Base-by-base conservation (phyloP, 495 filamentous ascomycete genomes). In the Aspergillus cristatus region DNA sequence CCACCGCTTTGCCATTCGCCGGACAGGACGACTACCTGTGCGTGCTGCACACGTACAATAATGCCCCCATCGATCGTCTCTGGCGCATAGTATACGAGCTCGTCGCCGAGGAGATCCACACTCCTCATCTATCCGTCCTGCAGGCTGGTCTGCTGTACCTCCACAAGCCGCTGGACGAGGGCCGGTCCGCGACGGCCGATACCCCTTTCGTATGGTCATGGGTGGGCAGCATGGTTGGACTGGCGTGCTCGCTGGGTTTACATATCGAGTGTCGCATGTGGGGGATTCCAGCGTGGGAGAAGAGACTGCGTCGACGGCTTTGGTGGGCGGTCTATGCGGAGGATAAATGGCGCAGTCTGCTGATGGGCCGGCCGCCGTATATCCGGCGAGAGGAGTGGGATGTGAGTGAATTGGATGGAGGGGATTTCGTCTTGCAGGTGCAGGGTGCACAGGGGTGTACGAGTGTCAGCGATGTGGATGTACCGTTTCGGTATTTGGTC, bases 241-340 rank as follows among this genome's bases (percentile, higher is more conserved):
- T 64, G 2, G 54, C 58, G 1, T 46, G 43, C 14, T 54, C 53
- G 8, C 73, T 94, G 5, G 87, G 87, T 16, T 68, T 94, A 33
- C 88, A 94, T 53, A 75, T 90, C 7, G 86, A 94, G 56, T 90
- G 84, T 55, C 76, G 79, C n/a, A 67, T 71, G 37, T 93, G 88
- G 87, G 82, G 83, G 41, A 87, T 95, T 28, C 88, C 88, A 5
- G 63, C 67, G 1, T 94, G 88, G 88, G 88, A 94, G 53, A 76
- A 79, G 35, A 82, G 86, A 1, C 62, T 94, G 25, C 72, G 87
- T 33, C 86, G 89, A 53, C 77, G 88, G 17, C 67, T 95, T 24
- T 89, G 84, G 40, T 94, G 88, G 86, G 88, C 84, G 2, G 64
- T 95, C 42, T 95, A 86, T 52, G 84, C 87, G 78, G 83, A 93